phyloP scores from a whole-genome alignment of 331 rosid genomes.

The Quercus tomentella region DNA sequence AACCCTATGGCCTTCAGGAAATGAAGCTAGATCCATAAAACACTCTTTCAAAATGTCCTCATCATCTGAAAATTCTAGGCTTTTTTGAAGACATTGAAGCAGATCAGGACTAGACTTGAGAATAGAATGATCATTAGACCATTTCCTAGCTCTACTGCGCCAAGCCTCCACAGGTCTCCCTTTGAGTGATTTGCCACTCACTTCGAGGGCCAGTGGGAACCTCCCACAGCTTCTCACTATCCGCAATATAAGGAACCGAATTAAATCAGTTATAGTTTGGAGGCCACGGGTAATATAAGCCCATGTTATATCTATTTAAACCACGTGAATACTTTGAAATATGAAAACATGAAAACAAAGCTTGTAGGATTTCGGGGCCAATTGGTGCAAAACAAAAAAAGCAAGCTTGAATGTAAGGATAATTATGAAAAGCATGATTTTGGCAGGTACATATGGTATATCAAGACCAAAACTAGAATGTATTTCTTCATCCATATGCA shows the following conservation, averaged over 20 bases:
- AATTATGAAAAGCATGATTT: neutral
- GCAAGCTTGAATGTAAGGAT: neutral
- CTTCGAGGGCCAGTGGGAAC: conserved; percentile 49
- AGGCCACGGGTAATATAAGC: neutral
- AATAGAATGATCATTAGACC: conserved; percentile 33
- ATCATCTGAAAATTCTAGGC: conserved; percentile 23
- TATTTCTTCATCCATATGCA: neutral
- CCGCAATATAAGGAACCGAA: conserved; percentile 32
- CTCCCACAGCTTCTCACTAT: conserved; percentile 48
- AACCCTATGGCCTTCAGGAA: conserved; percentile 54
- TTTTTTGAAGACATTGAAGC: conserved; percentile 29
- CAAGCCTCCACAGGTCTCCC: conserved; percentile 39
- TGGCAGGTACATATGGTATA: neutral
- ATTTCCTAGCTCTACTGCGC: conserved; percentile 23
- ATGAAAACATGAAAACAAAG: too few species aligned
- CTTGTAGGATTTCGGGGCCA: too few species aligned
- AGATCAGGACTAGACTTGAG: conserved; percentile 17
- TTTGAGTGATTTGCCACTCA: neutral
- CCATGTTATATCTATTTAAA: too few species aligned
- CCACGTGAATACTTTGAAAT: too few species aligned
- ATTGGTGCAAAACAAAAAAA: neutral
- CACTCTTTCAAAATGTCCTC: conserved; percentile 13
- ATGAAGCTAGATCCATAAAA: conserved; percentile 48
- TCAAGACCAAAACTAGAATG: neutral
- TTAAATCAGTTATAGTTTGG: conserved; percentile 2